Evolutionary conservation across 108 stramenopile species (phyloP).

Genomic region (Cylindrotheca closterium): DNA sequence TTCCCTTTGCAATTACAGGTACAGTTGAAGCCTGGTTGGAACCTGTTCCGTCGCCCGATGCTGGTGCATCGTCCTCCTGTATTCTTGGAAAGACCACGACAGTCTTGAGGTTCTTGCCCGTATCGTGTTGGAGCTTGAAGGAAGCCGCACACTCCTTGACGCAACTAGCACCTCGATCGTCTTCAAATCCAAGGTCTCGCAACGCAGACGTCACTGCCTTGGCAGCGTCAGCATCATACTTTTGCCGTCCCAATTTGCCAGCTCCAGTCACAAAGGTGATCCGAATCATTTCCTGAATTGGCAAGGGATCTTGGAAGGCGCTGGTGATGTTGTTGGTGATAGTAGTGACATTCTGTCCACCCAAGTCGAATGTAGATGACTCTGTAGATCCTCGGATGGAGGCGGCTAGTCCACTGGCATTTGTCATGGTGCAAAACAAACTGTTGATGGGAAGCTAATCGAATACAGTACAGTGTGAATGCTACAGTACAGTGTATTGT

Average conservation of each 20-base stretch:
- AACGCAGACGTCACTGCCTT: slow-evolving; percentile 78
- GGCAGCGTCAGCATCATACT: slow-evolving; percentile 86
- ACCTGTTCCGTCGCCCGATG: slow-evolving; percentile 13
- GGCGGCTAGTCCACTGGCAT: slow-evolving; percentile 66
- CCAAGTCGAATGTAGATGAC: slow-evolving; percentile 82
- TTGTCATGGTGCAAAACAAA: slow-evolving; percentile 7
- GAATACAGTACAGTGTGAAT: not conserved
- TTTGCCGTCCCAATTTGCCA: slow-evolving; percentile 82
- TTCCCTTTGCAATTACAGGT: slow-evolving; percentile 44
- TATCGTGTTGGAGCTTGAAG: slow-evolving; percentile 95
- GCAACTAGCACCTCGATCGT: slow-evolving; percentile 88
- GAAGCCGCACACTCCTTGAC: slow-evolving; percentile 79
- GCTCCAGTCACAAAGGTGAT: slow-evolving; percentile 87
- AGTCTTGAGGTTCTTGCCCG: slow-evolving; percentile 93
- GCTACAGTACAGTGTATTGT: too few relatives aligned
- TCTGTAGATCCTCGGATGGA: slow-evolving; percentile 73
- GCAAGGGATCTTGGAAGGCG: slow-evolving; percentile 68
- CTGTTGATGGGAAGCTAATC: too few relatives aligned
- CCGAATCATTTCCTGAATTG: slow-evolving; percentile 76
- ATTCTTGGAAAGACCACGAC: slow-evolving; percentile 91
- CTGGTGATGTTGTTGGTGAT: slow-evolving; percentile 55
- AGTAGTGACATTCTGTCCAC: slow-evolving; percentile 54
- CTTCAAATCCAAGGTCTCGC: slow-evolving; percentile 77
- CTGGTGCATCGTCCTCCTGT: slow-evolving; percentile 24
- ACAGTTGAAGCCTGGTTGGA: not conserved